phyloP scores from a whole-genome alignment of 331 rosid species.

The Malus hybrid region DNA sequence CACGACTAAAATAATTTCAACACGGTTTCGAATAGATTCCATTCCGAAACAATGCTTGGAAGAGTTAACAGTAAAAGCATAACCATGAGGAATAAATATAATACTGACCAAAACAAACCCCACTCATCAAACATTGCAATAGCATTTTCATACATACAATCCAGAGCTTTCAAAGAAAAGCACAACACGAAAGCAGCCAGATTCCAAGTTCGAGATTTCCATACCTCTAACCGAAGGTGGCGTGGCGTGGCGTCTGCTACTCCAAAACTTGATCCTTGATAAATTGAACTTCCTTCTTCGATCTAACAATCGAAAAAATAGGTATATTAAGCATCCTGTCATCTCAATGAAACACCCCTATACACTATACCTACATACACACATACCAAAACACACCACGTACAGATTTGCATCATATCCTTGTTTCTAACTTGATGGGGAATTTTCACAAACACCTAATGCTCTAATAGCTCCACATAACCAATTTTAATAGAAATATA shows the following conservation, averaged over 20 bases:
- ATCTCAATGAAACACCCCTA: neutral
- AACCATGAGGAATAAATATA: too few species aligned
- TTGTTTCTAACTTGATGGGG: neutral
- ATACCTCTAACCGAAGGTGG: too few species aligned
- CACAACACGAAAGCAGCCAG: too few species aligned
- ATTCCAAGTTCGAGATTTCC: too few species aligned
- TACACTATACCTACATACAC: neutral
- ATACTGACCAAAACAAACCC: too few species aligned
- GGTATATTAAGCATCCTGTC: neutral
- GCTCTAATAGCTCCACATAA: neutral
- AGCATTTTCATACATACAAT: too few species aligned
- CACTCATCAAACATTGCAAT: too few species aligned
- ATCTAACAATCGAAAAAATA: neutral
- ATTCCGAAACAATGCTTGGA: too few species aligned
- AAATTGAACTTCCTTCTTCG: neutral
- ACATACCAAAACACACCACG: neutral
- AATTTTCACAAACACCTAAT: neutral
- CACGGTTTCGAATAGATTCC: neutral
- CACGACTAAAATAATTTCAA: neutral
- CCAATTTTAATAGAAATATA: too few species aligned
- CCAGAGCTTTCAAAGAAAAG: too few species aligned
- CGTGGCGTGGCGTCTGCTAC: too few species aligned
- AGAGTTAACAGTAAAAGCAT: too few species aligned
- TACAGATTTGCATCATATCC: neutral
- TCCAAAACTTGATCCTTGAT: neutral